Base-by-base conservation (phyloP, 306 rosid genomes). In the Prunus davidiana region DNA sequence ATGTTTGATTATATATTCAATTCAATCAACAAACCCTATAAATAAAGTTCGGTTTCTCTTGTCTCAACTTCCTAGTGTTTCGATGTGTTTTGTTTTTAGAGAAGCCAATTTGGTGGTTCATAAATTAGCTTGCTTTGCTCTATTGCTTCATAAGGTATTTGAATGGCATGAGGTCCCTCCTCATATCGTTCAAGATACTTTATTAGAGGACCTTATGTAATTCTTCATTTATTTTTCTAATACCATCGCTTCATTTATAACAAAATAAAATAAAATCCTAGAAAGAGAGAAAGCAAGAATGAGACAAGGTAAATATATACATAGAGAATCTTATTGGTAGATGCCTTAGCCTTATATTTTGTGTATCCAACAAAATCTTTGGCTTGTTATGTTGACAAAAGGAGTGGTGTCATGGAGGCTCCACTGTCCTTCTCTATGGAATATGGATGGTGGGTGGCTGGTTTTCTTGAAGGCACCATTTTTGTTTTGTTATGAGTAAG, bases 351-450 rank as follows among this genome's bases (percentile, higher is more conserved):
- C 73, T 69, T 70, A 79, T 62, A 79, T 64, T 66, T 69, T 68
- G 71, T 80, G 78, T 69, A 72, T 74, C 82, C 30, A 82, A 70
- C 71, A 81, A 81, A 79, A 85, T 87, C 74, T 79, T 81, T 56
- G 72, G 65, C 67, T 60, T 46, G 43, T 72, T 65, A 64, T 5
- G 27, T 7, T 30, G 78, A 79, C 69, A 77, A 79, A 71, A 71
- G 62, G 20, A 57, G 27, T 69, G 73, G 55, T 70, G 85, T 78
- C 82, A 72, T 75, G 87, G 75, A 72, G 68, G 74, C 76, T 77
- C 73, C 70, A 74, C 64, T 49, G 79, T 69, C 86, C 77, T 63
- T 20, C 43, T 76, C 77, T 54, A 61, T 8, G 46, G 67, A 63
- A 63, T 28, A 5, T 27, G 54, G 76, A 34, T 8, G 38, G 66